Evolutionary conservation across 352 stramenopile genomes (phyloP), one percentile per base, ranked within the genome.

Genomic region (Pythium phragmiticola): DNA sequence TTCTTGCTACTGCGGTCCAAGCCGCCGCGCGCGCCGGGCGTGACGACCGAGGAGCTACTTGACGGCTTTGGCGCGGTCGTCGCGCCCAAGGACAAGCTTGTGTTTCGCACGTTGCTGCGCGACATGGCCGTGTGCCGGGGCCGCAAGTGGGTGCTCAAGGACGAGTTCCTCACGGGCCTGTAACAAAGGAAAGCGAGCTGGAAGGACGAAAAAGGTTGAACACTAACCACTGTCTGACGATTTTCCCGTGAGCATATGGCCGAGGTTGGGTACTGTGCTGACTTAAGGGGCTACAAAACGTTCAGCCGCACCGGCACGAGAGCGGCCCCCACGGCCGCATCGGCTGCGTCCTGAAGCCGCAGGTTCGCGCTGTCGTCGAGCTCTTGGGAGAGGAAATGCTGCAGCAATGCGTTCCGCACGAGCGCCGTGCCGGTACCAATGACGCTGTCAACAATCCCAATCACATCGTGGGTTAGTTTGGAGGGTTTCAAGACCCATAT

Each of bases 21-120:
- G 8, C 41, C 41, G 13, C 53, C 37, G 0, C 56, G 56, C 11
- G 37, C 59, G 54, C 53, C 75, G 33, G 90, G 89, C 7, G 88
- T 90, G 21, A 94, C 92, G 42, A 98, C 92, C 0, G 84, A 96
- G 59, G 73, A 95, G 55, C 76, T 98, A 33, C 72, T 98, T 8
- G 80, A 92, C 14, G 76, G 79, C 58, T 98, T 98, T 67, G 84
- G 69, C 23, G 70, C 85, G 17, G 73, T 98, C 23, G 74, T 95
- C 13, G 80, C 88, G 28, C 77, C 77, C n/a, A 90, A 94, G 61
- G 86, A 96, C 73, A 96, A 96, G 60, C 74, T 94, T 26, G 72
- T 95, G 17, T 96, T 96, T 60, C 83, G 88, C 17, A 89, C 91
- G 34, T 63, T 96, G 49, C 70, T 96, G 57, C 84, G 82, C 56